These are phyloP conservation scores for Lotmaria passim DNA, from an alignment of 208 protist species.

Conservation along the genomic window DNA sequence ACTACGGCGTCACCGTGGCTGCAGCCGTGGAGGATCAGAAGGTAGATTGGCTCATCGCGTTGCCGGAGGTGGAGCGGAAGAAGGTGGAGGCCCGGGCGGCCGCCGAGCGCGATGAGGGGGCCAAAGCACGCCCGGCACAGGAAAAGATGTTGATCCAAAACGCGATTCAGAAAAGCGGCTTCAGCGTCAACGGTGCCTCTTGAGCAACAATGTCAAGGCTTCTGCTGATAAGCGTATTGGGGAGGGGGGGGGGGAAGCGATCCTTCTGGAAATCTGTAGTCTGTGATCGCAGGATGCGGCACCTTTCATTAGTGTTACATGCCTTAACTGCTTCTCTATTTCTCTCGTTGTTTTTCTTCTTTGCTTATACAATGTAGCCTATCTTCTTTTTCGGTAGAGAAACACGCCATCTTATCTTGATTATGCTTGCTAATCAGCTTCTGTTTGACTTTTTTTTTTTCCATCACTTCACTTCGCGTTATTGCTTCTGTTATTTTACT, in stretches of 20 bases:
- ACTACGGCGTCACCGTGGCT: conserved; percentile 55
- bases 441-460: conserved; percentile 13
- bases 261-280: no score
- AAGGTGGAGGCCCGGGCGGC: conserved; percentile 33
- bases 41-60: conserved; percentile 41
- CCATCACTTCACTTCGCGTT: not conserved
- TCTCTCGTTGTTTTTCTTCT: not conserved
- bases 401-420: not conserved
- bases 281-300: no score
- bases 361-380: no score
- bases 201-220: not conserved
- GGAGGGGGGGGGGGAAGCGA: no score
- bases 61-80: conserved; percentile 37
- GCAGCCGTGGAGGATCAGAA: conserved; percentile 46
- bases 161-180: conserved; percentile 19
- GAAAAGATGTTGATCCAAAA: conserved; percentile 18
- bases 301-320: not conserved
- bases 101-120: conserved; percentile 14
- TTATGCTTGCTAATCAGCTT: not conserved
- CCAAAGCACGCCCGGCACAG: conserved; percentile 22
- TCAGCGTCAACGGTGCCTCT: conserved; percentile 6
- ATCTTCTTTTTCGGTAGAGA: no score
- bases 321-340: not conserved
- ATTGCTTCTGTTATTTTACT: conserved; percentile 6
- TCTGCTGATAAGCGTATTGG: not conserved